Conservation (phyloP, 768 basidiomycete genomes). For the Amanita phalloides region DNA sequence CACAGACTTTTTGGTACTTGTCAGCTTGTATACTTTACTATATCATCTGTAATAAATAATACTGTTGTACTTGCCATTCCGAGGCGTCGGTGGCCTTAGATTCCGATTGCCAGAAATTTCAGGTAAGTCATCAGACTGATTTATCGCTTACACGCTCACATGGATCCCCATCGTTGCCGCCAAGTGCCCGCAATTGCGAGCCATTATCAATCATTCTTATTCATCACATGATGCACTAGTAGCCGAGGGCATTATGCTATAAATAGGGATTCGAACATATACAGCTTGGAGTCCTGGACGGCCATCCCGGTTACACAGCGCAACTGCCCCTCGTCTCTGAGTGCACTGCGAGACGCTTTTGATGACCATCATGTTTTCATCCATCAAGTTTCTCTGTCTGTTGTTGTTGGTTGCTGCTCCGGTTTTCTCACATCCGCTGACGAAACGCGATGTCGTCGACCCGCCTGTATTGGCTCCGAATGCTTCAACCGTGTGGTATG, state of each 20-base stretch:
- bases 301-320: background rate
- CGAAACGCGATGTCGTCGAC: conserved; percentile 32
- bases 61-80: background rate
- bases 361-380: conserved; percentile 16
- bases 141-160: background rate
- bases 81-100: too few species aligned
- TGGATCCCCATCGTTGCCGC: background rate
- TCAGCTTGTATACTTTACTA: background rate
- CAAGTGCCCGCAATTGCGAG: background rate
- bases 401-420: conserved; percentile 17
- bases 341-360: conserved; percentile 3
- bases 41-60: background rate
- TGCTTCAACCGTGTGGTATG: conserved; percentile 35
- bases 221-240: conserved; percentile 7
- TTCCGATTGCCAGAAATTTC: too few species aligned
- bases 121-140: too few species aligned
- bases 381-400: conserved; percentile 18
- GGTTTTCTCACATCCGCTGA: conserved; percentile 22
- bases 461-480: conserved; percentile 42
- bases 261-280: conserved; percentile 14
- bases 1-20: background rate
- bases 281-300: conserved; percentile 3
- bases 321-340: conserved; percentile 8
- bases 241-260: conserved; percentile 8
- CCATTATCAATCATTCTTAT: background rate